Evolutionary conservation across 768 basidiomycete genomes (phyloP).

Genomic region (Megacollybia marginata): DNA sequence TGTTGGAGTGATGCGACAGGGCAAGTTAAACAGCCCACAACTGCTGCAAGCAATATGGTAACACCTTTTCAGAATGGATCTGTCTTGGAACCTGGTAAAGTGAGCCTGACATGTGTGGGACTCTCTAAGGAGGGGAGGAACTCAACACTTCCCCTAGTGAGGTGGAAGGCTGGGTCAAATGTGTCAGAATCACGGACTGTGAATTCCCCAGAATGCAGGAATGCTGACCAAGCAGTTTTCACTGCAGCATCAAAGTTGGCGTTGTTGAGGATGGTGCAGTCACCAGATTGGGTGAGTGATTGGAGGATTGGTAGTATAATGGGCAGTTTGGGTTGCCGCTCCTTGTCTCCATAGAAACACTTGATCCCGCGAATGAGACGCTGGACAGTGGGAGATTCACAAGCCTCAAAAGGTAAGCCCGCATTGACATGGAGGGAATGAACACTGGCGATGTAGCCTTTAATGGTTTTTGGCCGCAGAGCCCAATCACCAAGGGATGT

Average conservation of each 20-base stretch:
- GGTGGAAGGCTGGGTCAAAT: slow-evolving; percentile 9
- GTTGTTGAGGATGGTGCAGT: background rate
- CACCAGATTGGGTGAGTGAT: background rate
- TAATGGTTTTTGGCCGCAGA: slow-evolving; percentile 7
- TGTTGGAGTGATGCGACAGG: slow-evolving; percentile 9
- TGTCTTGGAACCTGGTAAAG: slow-evolving; percentile 27
- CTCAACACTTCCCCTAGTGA: slow-evolving; percentile 14
- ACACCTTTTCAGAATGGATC: slow-evolving; percentile 25
- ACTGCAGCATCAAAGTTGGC: slow-evolving; percentile 7
- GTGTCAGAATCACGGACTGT: slow-evolving; percentile 4
- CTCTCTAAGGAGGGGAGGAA: slow-evolving; percentile 18
- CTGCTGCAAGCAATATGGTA: slow-evolving; percentile 14
- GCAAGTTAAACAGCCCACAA: slow-evolving; percentile 8
- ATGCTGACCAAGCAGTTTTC: slow-evolving; percentile 9
- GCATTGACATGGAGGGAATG: slow-evolving; percentile 23
- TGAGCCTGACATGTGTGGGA: slow-evolving; percentile 16
- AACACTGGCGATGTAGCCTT: slow-evolving; percentile 15
- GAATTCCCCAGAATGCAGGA: slow-evolving; percentile 10
- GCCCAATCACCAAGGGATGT: slow-evolving; percentile 5
- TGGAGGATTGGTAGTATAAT: slow-evolving; percentile 4
- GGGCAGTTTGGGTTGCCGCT: slow-evolving; percentile 14
- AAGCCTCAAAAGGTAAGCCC: slow-evolving; percentile 17
- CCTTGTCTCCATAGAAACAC: slow-evolving; percentile 17
- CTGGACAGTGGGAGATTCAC: slow-evolving; percentile 19
- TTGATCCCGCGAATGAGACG: slow-evolving; percentile 26